phyloP scores from a whole-genome alignment of 2,329 filamentous ascomycete species.

The Neospermospora avenae region DNA sequence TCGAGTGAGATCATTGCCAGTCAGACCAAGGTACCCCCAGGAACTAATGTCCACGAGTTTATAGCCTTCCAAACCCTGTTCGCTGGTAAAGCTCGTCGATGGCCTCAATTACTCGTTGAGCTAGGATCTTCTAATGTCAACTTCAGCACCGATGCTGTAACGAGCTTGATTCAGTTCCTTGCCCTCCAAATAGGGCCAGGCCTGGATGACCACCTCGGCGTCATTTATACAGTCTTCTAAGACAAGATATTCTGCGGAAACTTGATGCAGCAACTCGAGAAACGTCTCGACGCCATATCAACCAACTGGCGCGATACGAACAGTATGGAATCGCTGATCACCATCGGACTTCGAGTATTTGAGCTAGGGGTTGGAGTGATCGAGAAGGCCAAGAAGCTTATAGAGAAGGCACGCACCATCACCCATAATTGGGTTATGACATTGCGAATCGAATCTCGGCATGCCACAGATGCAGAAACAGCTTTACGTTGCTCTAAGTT shows the following conservation, averaged over 20 bases:
- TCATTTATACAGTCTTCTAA: slow-evolving; percentile 46
- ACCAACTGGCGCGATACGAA: slow-evolving; percentile 57
- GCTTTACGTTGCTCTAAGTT: slow-evolving; percentile 42
- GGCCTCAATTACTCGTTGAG: slow-evolving; percentile 47
- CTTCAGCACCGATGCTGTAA: slow-evolving; percentile 52
- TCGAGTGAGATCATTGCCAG: slow-evolving; percentile 44
- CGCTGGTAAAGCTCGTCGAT: slow-evolving; percentile 42
- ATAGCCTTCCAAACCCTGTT: slow-evolving; percentile 44
- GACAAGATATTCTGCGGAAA: slow-evolving; percentile 48
- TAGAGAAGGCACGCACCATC: slow-evolving; percentile 42
- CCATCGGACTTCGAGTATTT: slow-evolving; percentile 44
- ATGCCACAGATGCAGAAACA: slow-evolving; percentile 37
- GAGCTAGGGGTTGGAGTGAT: slow-evolving; percentile 19
- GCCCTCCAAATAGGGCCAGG: slow-evolving; percentile 53
- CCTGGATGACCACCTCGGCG: slow-evolving; percentile 39
- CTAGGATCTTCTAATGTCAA: slow-evolving; percentile 55
- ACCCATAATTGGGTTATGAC: slow-evolving; percentile 48
- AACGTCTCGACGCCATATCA: slow-evolving; percentile 45
- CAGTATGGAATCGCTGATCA: slow-evolving; percentile 56
- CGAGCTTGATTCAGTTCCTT: slow-evolving; percentile 49
- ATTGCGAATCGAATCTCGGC: slow-evolving; percentile 45
- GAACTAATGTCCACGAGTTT: slow-evolving; percentile 47
- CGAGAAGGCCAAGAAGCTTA: slow-evolving; percentile 28
- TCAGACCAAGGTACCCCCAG: slow-evolving; percentile 44
- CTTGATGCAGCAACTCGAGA: slow-evolving; percentile 46